phyloP scores from a whole-genome alignment of 306 rosid species.

The Rosa persica region DNA sequence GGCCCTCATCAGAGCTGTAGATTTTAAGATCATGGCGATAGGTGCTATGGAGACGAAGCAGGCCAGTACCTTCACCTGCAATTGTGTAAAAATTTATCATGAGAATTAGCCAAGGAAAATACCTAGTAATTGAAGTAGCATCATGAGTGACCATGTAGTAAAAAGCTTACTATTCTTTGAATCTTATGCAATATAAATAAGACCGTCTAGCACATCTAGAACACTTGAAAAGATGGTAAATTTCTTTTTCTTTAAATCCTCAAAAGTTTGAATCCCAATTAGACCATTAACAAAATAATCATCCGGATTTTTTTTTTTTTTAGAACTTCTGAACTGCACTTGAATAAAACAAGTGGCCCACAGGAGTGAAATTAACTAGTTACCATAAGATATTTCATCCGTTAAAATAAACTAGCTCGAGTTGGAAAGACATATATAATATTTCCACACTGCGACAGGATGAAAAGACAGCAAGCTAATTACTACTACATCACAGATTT shows the following conservation, averaged over 20 bases:
- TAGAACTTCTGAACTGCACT: background rate
- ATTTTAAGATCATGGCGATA: constrained; percentile 96
- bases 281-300: background rate
- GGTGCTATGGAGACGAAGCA: constrained; percentile 98
- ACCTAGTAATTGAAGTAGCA: background rate
- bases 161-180: too few species aligned
- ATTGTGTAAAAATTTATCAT: constrained; percentile 29
- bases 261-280: background rate
- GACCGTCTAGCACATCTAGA: too few species aligned
- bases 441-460: background rate
- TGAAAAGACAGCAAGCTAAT: background rate
- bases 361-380: background rate
- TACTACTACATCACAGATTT: background rate
- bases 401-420: background rate
- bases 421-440: background rate
- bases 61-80: constrained; percentile 96
- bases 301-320: background rate
- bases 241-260: background rate
- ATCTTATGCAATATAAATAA: too few species aligned
- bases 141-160: background rate
- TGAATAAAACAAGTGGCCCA: background rate
- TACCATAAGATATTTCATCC: background rate
- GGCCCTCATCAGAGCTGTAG: constrained; percentile 99
- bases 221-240: constrained; percentile 6
- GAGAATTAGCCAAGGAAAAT: constrained; percentile 11